phyloP scores from a whole-genome alignment of 805 yeast genomes.

The Candida endomychidarum region DNA sequence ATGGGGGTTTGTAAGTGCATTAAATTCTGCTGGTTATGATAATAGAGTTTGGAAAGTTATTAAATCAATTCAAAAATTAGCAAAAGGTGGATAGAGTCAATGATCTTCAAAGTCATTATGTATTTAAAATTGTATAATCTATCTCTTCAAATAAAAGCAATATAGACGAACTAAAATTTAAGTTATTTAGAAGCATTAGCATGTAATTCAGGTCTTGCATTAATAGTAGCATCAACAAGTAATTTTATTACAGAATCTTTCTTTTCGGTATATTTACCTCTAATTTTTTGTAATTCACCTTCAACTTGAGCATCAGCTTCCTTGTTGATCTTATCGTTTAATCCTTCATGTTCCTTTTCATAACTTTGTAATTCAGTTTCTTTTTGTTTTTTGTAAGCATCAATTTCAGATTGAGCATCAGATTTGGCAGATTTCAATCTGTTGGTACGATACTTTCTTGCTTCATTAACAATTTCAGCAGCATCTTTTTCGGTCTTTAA shows the following conservation, averaged over 20 bases:
- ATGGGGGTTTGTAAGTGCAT: constrained; percentile 81
- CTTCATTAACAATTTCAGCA: constrained; percentile 91
- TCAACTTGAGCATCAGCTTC: constrained; percentile 77
- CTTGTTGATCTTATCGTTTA: constrained; percentile 72
- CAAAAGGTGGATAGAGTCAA: constrained; percentile 27
- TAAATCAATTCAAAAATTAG: constrained; percentile 38
- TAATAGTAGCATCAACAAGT: constrained; percentile 74
- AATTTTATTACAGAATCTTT: constrained; percentile 67
- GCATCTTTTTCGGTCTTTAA: constrained; percentile 94
- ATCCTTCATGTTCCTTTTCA: constrained; percentile 71
- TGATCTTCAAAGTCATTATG: constrained; percentile 2
- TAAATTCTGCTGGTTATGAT: constrained; percentile 85
- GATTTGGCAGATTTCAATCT: constrained; percentile 91
- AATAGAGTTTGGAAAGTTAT: constrained; percentile 64
- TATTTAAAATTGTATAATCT: constrained; percentile 3
- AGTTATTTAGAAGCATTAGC: constrained; percentile 53
- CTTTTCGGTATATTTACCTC: constrained; percentile 61
- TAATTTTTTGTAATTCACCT: constrained; percentile 66
- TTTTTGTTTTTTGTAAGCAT: constrained; percentile 78
- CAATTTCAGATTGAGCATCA: constrained; percentile 89
- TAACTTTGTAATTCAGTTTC: constrained; percentile 75
- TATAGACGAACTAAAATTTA: constrained; percentile 2
- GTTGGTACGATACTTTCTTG: constrained; percentile 85
- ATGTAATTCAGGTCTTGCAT: constrained; percentile 82
- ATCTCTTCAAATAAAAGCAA: not conserved